phyloP scores from a whole-genome alignment of 768 basidiomycete species.

The Mycena galopus region DNA sequence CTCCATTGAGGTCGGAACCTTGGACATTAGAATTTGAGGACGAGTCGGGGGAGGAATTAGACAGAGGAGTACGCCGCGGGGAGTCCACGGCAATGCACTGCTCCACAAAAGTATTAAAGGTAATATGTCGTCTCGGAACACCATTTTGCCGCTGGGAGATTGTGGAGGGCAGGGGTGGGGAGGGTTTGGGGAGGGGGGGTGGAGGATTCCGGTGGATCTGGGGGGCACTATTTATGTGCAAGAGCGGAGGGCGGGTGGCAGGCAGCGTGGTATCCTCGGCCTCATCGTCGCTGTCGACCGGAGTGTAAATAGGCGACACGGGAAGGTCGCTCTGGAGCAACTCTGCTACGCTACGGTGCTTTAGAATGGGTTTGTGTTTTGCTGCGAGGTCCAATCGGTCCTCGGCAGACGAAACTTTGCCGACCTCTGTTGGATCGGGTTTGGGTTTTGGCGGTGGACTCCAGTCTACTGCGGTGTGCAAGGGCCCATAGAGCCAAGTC shows the following conservation, averaged over 20 bases:
- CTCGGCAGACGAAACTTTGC: slow-evolving; percentile 57
- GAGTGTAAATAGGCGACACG: slow-evolving; percentile 72
- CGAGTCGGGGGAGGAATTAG: slow-evolving; percentile 14
- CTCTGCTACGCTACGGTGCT: slow-evolving; percentile 93
- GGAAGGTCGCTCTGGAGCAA: slow-evolving; percentile 84
- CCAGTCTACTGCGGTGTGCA: slow-evolving; percentile 94
- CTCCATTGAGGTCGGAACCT: neutral
- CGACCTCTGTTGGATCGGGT: slow-evolving; percentile 53
- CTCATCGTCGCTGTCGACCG: slow-evolving; percentile 68
- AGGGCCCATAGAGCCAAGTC: slow-evolving; percentile 97
- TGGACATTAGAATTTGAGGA: slow-evolving; percentile 6
- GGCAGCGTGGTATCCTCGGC: slow-evolving; percentile 43
- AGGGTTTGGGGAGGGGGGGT: slow-evolving; percentile 70
- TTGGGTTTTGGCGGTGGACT: slow-evolving; percentile 73
- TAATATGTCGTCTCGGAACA: slow-evolving; percentile 88
- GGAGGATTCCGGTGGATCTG: slow-evolving; percentile 70
- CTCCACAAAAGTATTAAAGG: slow-evolving; percentile 98
- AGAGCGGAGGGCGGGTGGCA: slow-evolving; percentile 67
- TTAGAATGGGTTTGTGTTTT: slow-evolving; percentile 89
- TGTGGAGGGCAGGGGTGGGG: slow-evolving; percentile 63
- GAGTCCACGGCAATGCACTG: slow-evolving; percentile 94
- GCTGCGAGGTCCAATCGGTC: slow-evolving; percentile 65
- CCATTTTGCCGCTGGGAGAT: slow-evolving; percentile 2
- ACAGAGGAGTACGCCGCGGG: slow-evolving; percentile 51
- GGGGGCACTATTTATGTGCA: slow-evolving; percentile 92